Percentiles rank a stretch among this genome's conserved stretches.
Conservation (phyloP, 164 flowering plant genomes). For the Annona cherimola region DNA sequence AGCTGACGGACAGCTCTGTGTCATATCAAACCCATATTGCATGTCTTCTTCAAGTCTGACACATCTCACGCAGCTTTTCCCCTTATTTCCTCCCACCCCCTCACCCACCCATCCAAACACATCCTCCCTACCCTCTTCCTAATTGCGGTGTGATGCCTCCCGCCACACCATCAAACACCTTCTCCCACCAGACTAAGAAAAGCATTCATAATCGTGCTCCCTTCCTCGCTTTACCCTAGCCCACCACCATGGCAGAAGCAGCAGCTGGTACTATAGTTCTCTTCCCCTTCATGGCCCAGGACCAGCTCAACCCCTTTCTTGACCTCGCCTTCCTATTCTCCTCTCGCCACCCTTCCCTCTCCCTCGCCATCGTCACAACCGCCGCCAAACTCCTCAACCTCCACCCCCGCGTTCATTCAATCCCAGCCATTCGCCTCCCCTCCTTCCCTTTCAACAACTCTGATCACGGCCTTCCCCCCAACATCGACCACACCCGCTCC, state of each 20-base stretch:
- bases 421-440: conserved; percentile 12
- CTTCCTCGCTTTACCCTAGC: too few relatives aligned
- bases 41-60: too few relatives aligned
- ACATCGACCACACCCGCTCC: conserved; percentile 8
- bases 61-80: too few relatives aligned
- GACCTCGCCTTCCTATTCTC: conserved; percentile 3
- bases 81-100: too few relatives aligned
- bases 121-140: too few relatives aligned
- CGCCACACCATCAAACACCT: too few relatives aligned
- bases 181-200: too few relatives aligned
- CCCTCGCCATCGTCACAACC: conserved; percentile 11
- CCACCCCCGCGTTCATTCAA: conserved; percentile 5
- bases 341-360: conserved; percentile 1
- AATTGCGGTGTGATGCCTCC: too few relatives aligned
- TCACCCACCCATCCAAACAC: too few relatives aligned
- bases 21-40: conserved; percentile 3
- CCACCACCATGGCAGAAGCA: too few relatives aligned
- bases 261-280: background rate
- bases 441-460: conserved; percentile 11
- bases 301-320: conserved; percentile 12
- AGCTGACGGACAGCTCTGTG: conserved; percentile 23
- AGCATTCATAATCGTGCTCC: too few relatives aligned
- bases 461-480: conserved; percentile 7
- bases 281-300: conserved; percentile 19
- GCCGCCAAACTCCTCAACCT: conserved; percentile 8